Percentiles rank a stretch among this genome's conserved stretches.
Conservation (phyloP, 1,139 yeast genomes). For the Trichomonascaceae sp. region DNA sequence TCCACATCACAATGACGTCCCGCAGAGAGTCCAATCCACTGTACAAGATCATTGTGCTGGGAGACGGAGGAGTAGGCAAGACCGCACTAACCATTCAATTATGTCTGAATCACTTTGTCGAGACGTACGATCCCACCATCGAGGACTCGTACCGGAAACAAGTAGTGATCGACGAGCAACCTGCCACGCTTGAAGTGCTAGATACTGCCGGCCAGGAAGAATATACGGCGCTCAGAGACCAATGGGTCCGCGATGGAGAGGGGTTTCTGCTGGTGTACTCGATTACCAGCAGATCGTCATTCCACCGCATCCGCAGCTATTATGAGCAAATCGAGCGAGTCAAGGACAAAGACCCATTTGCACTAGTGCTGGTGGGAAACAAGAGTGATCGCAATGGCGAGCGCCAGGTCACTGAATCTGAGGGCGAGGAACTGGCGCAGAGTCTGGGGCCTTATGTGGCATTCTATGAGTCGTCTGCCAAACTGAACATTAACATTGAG, state of each 20-base stretch:
- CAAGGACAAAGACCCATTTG: constrained; percentile 48
- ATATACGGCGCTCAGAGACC: constrained; percentile 91
- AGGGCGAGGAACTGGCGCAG: constrained; percentile 62
- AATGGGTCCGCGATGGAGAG: constrained; percentile 84
- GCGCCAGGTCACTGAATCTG: constrained; percentile 65
- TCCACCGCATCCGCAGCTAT: constrained; percentile 68
- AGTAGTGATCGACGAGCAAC: constrained; percentile 81
- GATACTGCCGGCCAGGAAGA: constrained; percentile 99
- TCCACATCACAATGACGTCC: too few species aligned
- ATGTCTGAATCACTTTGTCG: constrained; percentile 62
- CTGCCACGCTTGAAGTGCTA: constrained; percentile 81
- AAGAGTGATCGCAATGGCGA: constrained; percentile 59
- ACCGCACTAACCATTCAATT: constrained; percentile 81
- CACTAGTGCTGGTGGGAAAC: constrained; percentile 29
- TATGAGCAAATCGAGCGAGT: constrained; percentile 83
- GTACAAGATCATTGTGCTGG: constrained; percentile 16
- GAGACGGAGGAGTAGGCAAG: constrained; percentile 98
- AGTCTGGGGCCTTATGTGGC: constrained; percentile 57
- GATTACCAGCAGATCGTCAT: constrained; percentile 75
- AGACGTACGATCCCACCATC: constrained; percentile 94
- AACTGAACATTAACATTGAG: constrained; percentile 79
- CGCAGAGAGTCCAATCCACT: constrained; percentile 19
- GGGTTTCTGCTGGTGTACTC: constrained; percentile 83
- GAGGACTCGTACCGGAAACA: constrained; percentile 94
- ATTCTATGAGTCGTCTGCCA: constrained; percentile 85